phyloP scores from a whole-genome alignment of 768 basidiomycete species.

The Tephrocybe sp. region DNA sequence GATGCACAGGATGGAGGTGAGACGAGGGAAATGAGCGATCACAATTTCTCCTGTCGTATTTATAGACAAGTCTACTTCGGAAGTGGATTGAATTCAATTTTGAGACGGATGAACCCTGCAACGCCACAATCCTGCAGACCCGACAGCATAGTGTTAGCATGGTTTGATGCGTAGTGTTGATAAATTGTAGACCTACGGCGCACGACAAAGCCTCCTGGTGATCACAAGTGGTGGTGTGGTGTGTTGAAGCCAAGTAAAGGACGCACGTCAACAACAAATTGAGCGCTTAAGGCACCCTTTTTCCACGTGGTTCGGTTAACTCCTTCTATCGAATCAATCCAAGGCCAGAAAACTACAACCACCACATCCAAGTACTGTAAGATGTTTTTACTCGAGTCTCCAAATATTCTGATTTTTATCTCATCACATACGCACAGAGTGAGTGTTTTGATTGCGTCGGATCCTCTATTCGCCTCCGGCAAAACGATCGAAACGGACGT shows the following conservation, averaged over 20 bases:
- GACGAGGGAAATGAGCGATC: constrained; percentile 9
- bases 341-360: no score
- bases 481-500: no score
- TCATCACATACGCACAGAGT: background rate
- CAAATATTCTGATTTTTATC: background rate
- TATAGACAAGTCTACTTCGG: constrained; percentile 11
- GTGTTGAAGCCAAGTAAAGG: background rate
- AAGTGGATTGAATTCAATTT: constrained; percentile 11
- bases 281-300: constrained; percentile 12
- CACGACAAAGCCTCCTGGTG: background rate
- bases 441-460: no score
- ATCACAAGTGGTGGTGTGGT: background rate
- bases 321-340: no score
- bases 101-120: constrained; percentile 1
- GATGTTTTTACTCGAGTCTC: background rate
- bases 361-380: no score
- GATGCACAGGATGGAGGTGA: background rate
- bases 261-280: constrained; percentile 2
- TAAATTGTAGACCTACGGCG: background rate
- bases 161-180: no score
- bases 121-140: constrained; percentile 10
- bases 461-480: no score
- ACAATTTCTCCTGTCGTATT: constrained; percentile 12
- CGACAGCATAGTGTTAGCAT: no score
- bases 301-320: constrained; percentile 8